A percentile compares a stretch with the other conserved stretches of the same genome.
Evolutionary conservation across 805 yeast species (phyloP).

Genomic region (Zygotorulaspora danielsina): DNA sequence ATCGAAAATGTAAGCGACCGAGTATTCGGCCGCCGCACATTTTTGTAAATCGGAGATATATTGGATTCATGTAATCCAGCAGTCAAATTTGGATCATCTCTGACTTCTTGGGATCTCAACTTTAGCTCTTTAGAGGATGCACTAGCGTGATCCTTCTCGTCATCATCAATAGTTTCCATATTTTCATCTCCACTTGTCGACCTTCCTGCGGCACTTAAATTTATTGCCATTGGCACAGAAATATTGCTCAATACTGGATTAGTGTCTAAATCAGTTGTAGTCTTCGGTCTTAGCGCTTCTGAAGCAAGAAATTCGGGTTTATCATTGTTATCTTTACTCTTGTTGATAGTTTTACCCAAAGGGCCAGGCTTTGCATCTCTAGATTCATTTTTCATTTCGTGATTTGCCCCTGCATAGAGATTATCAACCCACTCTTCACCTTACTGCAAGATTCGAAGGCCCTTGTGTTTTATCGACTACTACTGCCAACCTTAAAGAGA

Average conservation of each 20-base stretch:
- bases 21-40: conserved; percentile 1
- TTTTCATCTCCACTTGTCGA: conserved; percentile 1
- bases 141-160: neutral
- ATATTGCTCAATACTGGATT: conserved; percentile 31
- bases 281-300: conserved; percentile 24
- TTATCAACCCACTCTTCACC: too few species aligned
- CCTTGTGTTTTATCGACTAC: too few species aligned
- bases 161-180: neutral
- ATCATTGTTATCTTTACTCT: conserved; percentile 6
- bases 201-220: conserved; percentile 1
- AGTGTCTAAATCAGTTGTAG: conserved; percentile 32
- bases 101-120: neutral
- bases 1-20: conserved; percentile 24
- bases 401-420: neutral
- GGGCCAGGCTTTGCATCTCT: neutral
- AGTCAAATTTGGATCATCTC: neutral
- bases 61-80: neutral
- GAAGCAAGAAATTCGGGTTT: conserved; percentile 25
- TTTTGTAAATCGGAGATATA: conserved; percentile 4
- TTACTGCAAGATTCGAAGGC: too few species aligned
- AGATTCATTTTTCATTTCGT: neutral
- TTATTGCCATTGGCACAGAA: conserved; percentile 19
- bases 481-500: too few species aligned
- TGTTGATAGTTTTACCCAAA: neutral
- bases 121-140: neutral